Conservation (phyloP, 768 basidiomycete species). For the Crassisporium funariophilum region DNA sequence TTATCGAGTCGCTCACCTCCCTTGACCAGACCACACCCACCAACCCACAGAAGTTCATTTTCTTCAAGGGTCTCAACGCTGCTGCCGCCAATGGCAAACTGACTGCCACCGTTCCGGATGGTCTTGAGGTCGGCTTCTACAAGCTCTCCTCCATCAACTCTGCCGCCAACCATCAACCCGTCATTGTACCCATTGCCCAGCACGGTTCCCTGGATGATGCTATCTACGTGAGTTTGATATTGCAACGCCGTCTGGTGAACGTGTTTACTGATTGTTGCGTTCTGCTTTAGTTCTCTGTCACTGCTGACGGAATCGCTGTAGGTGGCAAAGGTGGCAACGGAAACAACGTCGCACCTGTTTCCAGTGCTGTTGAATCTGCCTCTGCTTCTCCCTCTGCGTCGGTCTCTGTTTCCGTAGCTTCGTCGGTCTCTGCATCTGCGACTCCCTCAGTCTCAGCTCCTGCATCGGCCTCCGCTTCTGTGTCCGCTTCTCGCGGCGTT, state of each 20-base stretch:
- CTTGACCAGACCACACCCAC: conserved; percentile 47
- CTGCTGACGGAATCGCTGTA: conserved; percentile 17
- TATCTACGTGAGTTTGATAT: conserved; percentile 49
- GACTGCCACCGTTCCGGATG: conserved; percentile 50
- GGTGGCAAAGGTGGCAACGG: conserved; percentile 6
- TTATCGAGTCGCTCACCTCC: conserved; percentile 50
- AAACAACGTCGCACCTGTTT: conserved; percentile 1
- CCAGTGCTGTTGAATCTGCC: neutral
- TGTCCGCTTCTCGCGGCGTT: neutral
- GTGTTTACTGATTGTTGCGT: neutral
- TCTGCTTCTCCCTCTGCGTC: neutral
- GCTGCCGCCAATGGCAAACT: conserved; percentile 51
- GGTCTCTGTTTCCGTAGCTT: neutral
- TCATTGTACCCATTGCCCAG: conserved; percentile 59
- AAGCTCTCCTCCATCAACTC: conserved; percentile 59
- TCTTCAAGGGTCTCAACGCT: conserved; percentile 59
- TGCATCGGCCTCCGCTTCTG: neutral
- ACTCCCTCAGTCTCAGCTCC: neutral
- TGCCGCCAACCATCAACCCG: conserved; percentile 61
- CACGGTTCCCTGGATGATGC: conserved; percentile 64
- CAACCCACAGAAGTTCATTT: conserved; percentile 54
- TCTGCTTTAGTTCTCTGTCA: conserved; percentile 23
- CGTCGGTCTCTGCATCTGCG: neutral
- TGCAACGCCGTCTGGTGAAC: neutral
- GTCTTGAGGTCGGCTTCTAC: conserved; percentile 62